Conservation (phyloP, 2,329 filamentous ascomycete genomes). For the Fusarium temperatum region DNA sequence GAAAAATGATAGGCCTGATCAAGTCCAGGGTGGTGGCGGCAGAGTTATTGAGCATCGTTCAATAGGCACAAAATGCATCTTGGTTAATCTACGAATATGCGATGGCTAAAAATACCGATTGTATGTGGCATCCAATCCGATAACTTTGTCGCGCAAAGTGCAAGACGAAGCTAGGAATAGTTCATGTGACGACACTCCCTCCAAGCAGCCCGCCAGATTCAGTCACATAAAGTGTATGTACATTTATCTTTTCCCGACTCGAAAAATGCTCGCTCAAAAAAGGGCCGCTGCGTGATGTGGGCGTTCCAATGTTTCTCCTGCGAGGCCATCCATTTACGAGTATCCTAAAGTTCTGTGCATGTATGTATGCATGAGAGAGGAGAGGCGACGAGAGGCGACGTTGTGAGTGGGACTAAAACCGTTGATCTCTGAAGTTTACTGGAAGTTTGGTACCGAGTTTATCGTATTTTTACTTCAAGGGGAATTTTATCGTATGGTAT, state of each 20-base stretch:
- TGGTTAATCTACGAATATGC: neutral
- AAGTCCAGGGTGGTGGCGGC: slow-evolving; percentile 7
- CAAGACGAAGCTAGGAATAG: slow-evolving; percentile 17
- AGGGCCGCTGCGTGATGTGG: neutral
- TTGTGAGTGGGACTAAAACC: slow-evolving; percentile 18
- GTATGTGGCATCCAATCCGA: slow-evolving; percentile 35
- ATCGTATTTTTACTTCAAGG: neutral
- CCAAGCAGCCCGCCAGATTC: neutral
- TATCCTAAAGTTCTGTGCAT: slow-evolving; percentile 12
- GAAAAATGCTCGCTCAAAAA: neutral
- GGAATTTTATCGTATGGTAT: neutral
- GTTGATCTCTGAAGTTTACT: slow-evolving; percentile 2
- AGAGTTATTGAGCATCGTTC: neutral
- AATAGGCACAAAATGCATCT: neutral
- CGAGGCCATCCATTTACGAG: neutral
- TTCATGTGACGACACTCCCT: neutral
- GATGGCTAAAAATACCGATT: slow-evolving; percentile 9
- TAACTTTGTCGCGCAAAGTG: slow-evolving; percentile 11
- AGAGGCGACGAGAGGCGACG: neutral
- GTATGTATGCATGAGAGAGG: slow-evolving; percentile 10
- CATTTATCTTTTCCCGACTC: neutral
- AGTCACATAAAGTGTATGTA: neutral
- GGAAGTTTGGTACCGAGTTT: neutral
- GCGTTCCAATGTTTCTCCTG: neutral
- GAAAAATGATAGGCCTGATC: neutral